Base-by-base conservation (phyloP, 441 rosid genomes). In the Euphorbia corollata region DNA sequence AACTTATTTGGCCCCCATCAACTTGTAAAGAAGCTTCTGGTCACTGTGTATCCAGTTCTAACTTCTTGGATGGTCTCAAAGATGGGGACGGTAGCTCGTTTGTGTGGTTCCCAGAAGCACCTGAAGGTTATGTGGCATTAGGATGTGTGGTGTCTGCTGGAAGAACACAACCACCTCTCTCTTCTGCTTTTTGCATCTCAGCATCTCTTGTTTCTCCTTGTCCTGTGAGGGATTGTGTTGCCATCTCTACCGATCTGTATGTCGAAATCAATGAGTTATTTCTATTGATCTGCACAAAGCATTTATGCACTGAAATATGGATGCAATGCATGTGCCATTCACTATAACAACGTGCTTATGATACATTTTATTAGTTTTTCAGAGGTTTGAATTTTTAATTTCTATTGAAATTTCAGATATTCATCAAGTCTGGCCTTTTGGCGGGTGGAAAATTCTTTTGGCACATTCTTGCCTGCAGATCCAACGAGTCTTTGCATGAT, bases 101-200 rank as follows among this genome's bases (percentile, higher is more conserved):
- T 72, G 81, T 91, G 71, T 95, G 99, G 99, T 84, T 88, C 80
- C 98, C 99, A 68, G 91, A 86, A 81, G 94, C 97, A 41, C 98
- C 97, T 16, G 72, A 82, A 73, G 99, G 97, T 67, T 95, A 89
- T 77, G 86, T 95, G 76, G 91, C 98, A 45, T 73, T 95, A 64
- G 82, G 99, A 69, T 91, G 98, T 79, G 88, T 91, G 76, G 96
- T 84, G 65, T 85, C 98, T 55, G 76, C 77, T 19, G 96, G 92
- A 74, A 82, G 71, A 72, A 61, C 77, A 64, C 92, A 72, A 19
- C 99, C 99, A n/a, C 75, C 90, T 62, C 77, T 71, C 63, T 74
- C 99, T 73, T 85, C 98, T 73, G 73, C 76, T 69, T 90, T 79
- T 68, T 95, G 98, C 88, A 84, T 95, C 77, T 80, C 77, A 68